Evolutionary conservation across 176 grass and related monocot genomes (phyloP).

Genomic region (Triticum monococcum): DNA sequence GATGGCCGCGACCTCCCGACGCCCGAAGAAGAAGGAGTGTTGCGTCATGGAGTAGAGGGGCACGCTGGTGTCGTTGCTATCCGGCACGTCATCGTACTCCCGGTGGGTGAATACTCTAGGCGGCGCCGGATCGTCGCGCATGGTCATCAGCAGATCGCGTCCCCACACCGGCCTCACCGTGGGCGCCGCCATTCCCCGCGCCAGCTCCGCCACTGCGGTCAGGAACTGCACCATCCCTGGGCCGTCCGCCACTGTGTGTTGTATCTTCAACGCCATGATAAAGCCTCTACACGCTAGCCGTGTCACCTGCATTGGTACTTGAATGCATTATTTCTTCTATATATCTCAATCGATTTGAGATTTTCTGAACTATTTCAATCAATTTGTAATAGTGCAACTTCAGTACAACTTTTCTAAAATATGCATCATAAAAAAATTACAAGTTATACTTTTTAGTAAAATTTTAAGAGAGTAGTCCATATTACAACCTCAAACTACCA

Average conservation of each 20-base stretch:
- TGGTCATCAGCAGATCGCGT: conserved; percentile 41
- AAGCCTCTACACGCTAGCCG: conserved; percentile 64
- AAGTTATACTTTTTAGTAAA: too few relatives aligned
- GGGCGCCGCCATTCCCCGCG: conserved; percentile 37
- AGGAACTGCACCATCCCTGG: conserved; percentile 54
- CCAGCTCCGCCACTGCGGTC: conserved; percentile 50
- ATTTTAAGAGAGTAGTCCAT: too few relatives aligned
- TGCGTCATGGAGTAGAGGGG: conserved; percentile 37
- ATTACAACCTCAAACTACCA: too few relatives aligned
- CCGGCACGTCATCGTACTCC: conserved; percentile 63
- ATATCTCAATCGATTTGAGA: too few relatives aligned
- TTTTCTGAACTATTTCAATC: too few relatives aligned
- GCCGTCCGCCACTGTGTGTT: conserved; percentile 57
- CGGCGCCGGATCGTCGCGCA: not conserved
- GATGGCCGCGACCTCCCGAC: conserved; percentile 25
- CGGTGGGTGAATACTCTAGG: conserved; percentile 39
- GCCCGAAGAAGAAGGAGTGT: conserved; percentile 73
- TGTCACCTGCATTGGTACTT: conserved; percentile 33
- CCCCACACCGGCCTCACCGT: conserved; percentile 54
- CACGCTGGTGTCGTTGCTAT: not conserved
- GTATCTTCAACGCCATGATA: conserved; percentile 34
- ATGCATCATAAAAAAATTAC: too few relatives aligned
- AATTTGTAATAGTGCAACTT: too few relatives aligned
- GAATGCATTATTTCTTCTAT: too few relatives aligned
- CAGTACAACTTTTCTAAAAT: too few relatives aligned